Percentiles rank a stretch among this genome's conserved stretches.
These are phyloP conservation scores for Leptomonas seymouri DNA, from an alignment of 208 protist genomes.

Conservation along the genomic window DNA sequence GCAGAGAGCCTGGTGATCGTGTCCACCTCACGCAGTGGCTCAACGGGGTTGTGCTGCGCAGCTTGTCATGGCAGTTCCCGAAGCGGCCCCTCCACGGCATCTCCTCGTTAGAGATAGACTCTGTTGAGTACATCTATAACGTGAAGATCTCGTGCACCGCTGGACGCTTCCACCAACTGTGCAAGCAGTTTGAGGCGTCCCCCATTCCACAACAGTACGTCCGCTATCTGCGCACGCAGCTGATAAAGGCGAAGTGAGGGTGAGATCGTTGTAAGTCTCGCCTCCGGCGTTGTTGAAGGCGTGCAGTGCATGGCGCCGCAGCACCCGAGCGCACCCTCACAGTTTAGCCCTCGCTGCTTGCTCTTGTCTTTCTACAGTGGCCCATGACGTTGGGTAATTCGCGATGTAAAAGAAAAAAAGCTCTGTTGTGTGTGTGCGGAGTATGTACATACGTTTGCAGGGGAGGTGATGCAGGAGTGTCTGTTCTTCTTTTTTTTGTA, in stretches of 20 bases:
- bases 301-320: too few species aligned
- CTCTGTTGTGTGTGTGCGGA: too few species aligned
- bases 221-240: conserved; percentile 59
- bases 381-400: too few species aligned
- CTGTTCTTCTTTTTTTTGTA: too few species aligned
- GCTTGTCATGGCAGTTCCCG: conserved; percentile 76
- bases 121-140: conserved; percentile 81
- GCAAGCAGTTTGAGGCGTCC: conserved; percentile 57
- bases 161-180: conserved; percentile 48
- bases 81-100: conserved; percentile 52
- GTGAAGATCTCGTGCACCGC: conserved; percentile 66
- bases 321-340: too few species aligned
- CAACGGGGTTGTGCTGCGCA: conserved; percentile 70
- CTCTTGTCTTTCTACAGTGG: too few species aligned
- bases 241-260: conserved; percentile 23
- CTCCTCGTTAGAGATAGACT: conserved; percentile 63
- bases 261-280: too few species aligned
- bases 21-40: conserved; percentile 73
- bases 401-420: too few species aligned
- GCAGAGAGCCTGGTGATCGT: conserved; percentile 45
- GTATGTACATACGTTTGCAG: too few species aligned
- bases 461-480: too few species aligned
- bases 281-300: too few species aligned
- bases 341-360: too few species aligned
- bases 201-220: conserved; percentile 72